Base-by-base conservation (phyloP, 805 yeast genomes). In the Sungouiella blattae region DNA sequence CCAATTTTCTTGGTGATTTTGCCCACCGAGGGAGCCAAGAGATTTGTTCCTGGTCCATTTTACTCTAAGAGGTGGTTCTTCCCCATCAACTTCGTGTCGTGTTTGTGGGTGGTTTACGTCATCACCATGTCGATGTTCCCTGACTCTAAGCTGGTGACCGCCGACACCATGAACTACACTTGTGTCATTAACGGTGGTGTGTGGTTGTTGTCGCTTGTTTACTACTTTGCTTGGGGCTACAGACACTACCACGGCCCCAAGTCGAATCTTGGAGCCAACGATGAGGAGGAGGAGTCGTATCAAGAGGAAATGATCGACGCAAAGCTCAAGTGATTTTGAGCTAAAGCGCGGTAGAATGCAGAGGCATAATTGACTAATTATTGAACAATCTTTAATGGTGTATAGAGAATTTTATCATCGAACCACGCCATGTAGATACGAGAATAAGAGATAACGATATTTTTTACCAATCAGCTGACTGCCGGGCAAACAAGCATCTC, bases 121-220 rank as follows among this genome's bases (percentile, higher is more conserved):
- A 75, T 81, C 26, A 58, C 76, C 12, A 55, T 82, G 54, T 62
- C 72, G 16, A 75, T 77, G 80, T 75, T 81, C 66, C 89, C 91
- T 14, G 60, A 69, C 18, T 55, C 53, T 21, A 54, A 59, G 18
- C 39, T 46, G 11, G 73, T 69, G 11, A 57, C 59, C 15, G 62
- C 64, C 32, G 56, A 58, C 0, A 60, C 75, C 14, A 82, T 82
- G 89, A 82, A 82, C 60, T 82, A 82, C 56, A 77, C 86, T 1
- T 69, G 70, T 43, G 84, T 75, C 3, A 77, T 82, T 38, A 78
- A 75, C 25, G 72, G 73, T 28, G 80, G 80, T n/a, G 69, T 76
- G 11, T 77, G 83, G 83, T 30, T 74, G 2, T 56, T 77, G 14
- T 65, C 82, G 1, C 46, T 68, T 35, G 34, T 69, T 1, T 80